These are phyloP conservation scores for Porodaedalea pini DNA, from an alignment of 1,284 basidiomycete genomes.

Conservation along the genomic window DNA sequence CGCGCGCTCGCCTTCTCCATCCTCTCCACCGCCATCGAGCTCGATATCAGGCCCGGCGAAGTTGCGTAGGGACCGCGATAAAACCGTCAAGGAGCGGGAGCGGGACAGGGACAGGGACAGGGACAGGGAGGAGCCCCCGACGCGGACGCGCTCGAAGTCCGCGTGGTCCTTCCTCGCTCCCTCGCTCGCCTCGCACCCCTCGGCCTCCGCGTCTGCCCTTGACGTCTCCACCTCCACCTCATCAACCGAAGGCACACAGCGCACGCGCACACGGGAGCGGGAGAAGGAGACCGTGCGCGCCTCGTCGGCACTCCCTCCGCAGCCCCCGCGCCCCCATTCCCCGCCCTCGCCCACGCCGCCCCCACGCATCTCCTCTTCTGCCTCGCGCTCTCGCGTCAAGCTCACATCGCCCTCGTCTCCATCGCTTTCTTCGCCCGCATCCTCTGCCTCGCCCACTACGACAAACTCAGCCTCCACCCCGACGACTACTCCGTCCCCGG, in stretches of 20 bases:
- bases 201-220: conserved; percentile 6
- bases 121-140: neutral
- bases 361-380: neutral
- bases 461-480: conserved; percentile 8
- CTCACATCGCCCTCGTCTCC: conserved; percentile 19
- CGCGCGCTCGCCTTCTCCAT: neutral
- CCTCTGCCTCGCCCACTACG: neutral
- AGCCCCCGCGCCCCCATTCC: neutral
- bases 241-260: neutral
- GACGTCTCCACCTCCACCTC: neutral
- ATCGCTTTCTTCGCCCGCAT: conserved; percentile 14
- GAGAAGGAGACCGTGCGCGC: neutral
- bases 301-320: conserved; percentile 6
- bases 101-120: conserved; percentile 7
- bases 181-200: conserved; percentile 3
- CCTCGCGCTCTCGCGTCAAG: conserved; percentile 2
- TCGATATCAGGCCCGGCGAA: conserved; percentile 3
- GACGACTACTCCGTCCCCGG: neutral
- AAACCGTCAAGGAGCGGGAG: neutral
- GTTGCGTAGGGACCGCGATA: conserved; percentile 3
- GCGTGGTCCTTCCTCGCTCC: conserved; percentile 15
- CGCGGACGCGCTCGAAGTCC: conserved; percentile 8
- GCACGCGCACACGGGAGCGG: neutral
- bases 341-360: conserved; percentile 7
- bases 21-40: neutral